Evolutionary conservation across 495 filamentous ascomycete genomes (phyloP).

Genomic region (Jackrogersella multiformis): DNA sequence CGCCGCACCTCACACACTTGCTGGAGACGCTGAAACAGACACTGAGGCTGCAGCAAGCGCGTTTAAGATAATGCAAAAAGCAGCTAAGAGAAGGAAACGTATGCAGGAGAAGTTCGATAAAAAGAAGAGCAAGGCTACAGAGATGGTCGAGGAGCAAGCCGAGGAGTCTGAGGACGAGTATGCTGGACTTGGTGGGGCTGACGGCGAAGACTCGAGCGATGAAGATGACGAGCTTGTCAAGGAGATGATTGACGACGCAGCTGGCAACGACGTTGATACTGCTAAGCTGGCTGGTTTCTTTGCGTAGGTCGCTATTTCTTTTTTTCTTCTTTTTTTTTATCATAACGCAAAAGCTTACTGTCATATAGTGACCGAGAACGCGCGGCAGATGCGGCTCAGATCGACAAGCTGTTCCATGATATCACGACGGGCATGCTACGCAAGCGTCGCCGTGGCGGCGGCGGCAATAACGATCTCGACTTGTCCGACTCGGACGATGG

Average conservation of each 20-base stretch:
- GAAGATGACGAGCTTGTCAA: conserved; percentile 71
- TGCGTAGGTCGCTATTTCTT: conserved; percentile 70
- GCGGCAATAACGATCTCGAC: conserved; percentile 76
- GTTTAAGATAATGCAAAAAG: conserved; percentile 81
- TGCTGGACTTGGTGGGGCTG: conserved; percentile 88
- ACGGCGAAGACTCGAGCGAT: conserved; percentile 83
- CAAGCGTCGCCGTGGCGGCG: conserved; percentile 67
- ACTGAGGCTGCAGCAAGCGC: conserved; percentile 48
- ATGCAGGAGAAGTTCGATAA: conserved; percentile 72
- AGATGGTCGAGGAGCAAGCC: conserved; percentile 90
- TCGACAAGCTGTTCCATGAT: conserved; percentile 90
- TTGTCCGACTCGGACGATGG: conserved; percentile 90
- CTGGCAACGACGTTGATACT: conserved; percentile 77
- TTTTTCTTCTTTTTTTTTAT: background rate
- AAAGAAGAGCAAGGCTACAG: conserved; percentile 86
- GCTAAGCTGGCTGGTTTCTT: conserved; percentile 83
- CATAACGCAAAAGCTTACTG: conserved; percentile 27
- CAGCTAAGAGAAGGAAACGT: conserved; percentile 64
- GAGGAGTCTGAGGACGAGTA: conserved; percentile 99
- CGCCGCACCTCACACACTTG: conserved; percentile 53
- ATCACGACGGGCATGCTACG: conserved; percentile 87
- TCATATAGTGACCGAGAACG: conserved; percentile 69
- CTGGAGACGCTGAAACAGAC: conserved; percentile 26
- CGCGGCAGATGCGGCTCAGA: conserved; percentile 78
- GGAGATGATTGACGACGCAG: conserved; percentile 88